A percentile compares a stretch with the other conserved stretches of the same genome.
Evolutionary conservation across 805 yeast genomes (phyloP).

Genomic region (Yamadazyma insecticola): DNA sequence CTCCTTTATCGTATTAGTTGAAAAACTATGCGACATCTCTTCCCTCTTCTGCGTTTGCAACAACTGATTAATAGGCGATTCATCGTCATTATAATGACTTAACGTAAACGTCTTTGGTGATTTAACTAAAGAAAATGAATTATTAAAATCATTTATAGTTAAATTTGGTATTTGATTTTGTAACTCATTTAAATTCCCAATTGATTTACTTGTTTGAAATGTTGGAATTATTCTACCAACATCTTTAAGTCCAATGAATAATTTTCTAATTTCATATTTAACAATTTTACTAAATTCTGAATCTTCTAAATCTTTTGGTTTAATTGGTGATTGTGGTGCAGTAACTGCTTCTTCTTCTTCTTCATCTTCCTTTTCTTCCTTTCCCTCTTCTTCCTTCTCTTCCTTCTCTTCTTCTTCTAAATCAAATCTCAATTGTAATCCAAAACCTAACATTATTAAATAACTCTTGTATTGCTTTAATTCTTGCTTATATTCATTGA

Average conservation of each 20-base stretch:
- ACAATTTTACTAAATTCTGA: slow-evolving; percentile 30
- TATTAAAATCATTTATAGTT: slow-evolving; percentile 12
- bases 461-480: slow-evolving; percentile 42
- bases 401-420: slow-evolving; percentile 29
- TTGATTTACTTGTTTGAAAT: slow-evolving; percentile 25
- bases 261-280: slow-evolving; percentile 27
- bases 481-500: slow-evolving; percentile 42
- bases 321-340: no score
- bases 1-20: slow-evolving; percentile 35
- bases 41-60: slow-evolving; percentile 16
- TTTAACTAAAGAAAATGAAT: slow-evolving; percentile 26
- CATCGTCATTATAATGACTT: slow-evolving; percentile 29
- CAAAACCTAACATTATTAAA: slow-evolving; percentile 42
- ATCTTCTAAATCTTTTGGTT: slow-evolving; percentile 15
- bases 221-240: slow-evolving; percentile 30
- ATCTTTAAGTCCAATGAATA: slow-evolving; percentile 27
- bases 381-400: slow-evolving; percentile 15
- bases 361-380: slow-evolving; percentile 1
- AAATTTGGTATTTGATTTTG: slow-evolving; percentile 11
- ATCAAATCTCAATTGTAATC: slow-evolving; percentile 42
- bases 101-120: slow-evolving; percentile 40
- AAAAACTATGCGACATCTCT: slow-evolving; percentile 25
- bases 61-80: slow-evolving; percentile 34
- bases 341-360: neutral
- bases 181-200: slow-evolving; percentile 13